A percentile compares a stretch with the other conserved stretches of the same genome.
Evolutionary conservation across 106 monocot species (phyloP).

Genomic region (Dioscorea dumetorum): DNA sequence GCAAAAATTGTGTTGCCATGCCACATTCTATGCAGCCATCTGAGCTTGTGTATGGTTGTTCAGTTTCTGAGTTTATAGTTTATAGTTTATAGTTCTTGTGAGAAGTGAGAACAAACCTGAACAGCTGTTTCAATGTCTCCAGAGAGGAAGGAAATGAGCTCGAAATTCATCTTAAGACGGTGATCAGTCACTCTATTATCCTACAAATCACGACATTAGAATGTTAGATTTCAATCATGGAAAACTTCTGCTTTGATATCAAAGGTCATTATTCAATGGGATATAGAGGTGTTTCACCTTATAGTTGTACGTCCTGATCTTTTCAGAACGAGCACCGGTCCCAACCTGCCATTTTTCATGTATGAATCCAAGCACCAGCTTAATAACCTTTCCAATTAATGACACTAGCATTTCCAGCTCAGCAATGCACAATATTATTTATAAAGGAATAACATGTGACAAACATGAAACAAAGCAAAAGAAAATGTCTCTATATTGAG

Average conservation of each 20-base stretch:
- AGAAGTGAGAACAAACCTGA: conserved; percentile 33
- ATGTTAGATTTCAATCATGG: neutral
- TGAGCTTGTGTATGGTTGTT: neutral
- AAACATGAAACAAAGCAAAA: too few species aligned
- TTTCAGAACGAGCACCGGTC: conserved; percentile 90
- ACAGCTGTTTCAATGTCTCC: conserved; percentile 90
- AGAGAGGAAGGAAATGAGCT: conserved; percentile 76
- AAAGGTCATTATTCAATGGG: neutral
- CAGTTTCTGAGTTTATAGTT: neutral
- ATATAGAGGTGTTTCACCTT: conserved; percentile 41
- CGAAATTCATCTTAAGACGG: conserved; percentile 92
- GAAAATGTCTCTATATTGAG: too few species aligned
- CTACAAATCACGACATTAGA: conserved; percentile 16
- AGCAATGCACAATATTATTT: too few species aligned
- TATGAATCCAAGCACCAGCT: too few species aligned
- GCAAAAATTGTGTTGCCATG: neutral
- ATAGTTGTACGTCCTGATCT: conserved; percentile 98
- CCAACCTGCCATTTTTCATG: conserved; percentile 56
- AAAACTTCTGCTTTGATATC: neutral
- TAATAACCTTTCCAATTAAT: too few species aligned
- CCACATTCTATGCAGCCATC: neutral
- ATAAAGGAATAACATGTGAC: too few species aligned
- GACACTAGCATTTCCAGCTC: too few species aligned
- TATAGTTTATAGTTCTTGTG: neutral
- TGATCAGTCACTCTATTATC: conserved; percentile 77